Base-by-base conservation (phyloP, 257 asterid species). In the Salvia rosmarinus region DNA sequence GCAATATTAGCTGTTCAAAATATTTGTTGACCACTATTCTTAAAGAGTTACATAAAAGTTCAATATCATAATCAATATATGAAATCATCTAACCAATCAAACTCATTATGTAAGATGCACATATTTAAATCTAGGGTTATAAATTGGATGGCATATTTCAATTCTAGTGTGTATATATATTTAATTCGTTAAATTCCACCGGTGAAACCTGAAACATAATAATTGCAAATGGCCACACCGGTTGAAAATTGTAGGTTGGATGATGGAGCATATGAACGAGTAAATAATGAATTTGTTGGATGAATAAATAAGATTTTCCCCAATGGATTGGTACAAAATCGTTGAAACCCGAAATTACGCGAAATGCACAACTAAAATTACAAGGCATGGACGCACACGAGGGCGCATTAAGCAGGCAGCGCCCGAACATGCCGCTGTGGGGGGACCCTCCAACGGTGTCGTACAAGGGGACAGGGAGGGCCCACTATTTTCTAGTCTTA, bases 331-430 rank as follows among this genome's bases (percentile, higher is more conserved):
- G 13, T 37, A 16, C 65, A 67, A 21, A 19, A 40, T 12, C 4
- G 9, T 42, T 32, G 2, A 42, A 46, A 44, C 68, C 40, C 56
- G 59, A 55, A 56, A 71, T 7, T 55, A 60, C 40, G 73, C 64
- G 50, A 61, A 16, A 43, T 70, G 77, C 55, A 21, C 51, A 52
- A 60, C 47, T 20, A 57, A 32, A 69, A 51, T 34, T 14, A 68
- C 42, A 10, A 28, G 32, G 3, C 23, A 2, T 32, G 42, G 67
- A 56, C 51, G 77, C 73, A 46, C 81, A 70, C 80, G 68, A 20
- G 65, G 16, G 47, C 64, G 70, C 74, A 65, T 9, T 70, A 11
- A 49, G 76, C 64, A 50, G 64, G 40, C 80, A 68, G 4, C 20
- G 30, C 9, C 59, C n/a, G 20, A 12, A 21, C 61, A 54, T 54